A percentile compares a stretch with the other conserved stretches of the same genome.
Conservation (phyloP, 257 asterid species). For the Misopates orontium region DNA sequence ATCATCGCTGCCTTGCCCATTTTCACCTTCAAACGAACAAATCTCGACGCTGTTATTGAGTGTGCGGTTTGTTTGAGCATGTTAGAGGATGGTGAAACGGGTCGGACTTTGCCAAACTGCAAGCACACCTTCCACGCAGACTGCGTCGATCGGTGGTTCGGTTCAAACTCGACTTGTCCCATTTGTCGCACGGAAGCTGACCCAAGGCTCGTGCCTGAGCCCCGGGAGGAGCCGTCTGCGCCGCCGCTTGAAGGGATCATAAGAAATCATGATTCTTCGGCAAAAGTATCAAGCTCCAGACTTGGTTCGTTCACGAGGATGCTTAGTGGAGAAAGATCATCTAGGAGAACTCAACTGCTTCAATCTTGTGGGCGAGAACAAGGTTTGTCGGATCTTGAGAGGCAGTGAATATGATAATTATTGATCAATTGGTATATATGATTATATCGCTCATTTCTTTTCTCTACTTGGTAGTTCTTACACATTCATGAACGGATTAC, state of each 20-base stretch:
- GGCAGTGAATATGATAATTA: too few relatives aligned
- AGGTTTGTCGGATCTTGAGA: conserved; percentile 54
- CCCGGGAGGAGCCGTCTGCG: conserved; percentile 61
- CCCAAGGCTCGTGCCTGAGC: conserved; percentile 57
- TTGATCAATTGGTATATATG: too few relatives aligned
- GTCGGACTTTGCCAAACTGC: conserved; percentile 67
- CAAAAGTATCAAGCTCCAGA: conserved; percentile 52
- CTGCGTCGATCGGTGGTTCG: conserved; percentile 76
- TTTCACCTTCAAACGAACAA: conserved; percentile 34
- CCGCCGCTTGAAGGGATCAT: conserved; percentile 43
- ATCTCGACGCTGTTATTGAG: conserved; percentile 29
- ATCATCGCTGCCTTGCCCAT: conserved; percentile 56
- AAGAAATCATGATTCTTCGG: too few relatives aligned
- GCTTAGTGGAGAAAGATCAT: conserved; percentile 65
- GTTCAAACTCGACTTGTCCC: conserved; percentile 72
- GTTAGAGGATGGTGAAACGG: conserved; percentile 69
- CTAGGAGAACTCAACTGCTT: conserved; percentile 42
- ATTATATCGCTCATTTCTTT: too few relatives aligned
- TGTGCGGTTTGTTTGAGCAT: conserved; percentile 70
- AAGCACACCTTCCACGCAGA: conserved; percentile 73
- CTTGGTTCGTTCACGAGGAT: conserved; percentile 73
- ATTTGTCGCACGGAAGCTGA: conserved; percentile 69
- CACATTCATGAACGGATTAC: too few relatives aligned
- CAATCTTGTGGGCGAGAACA: conserved; percentile 47
- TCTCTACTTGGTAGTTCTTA: too few relatives aligned